Conservation (phyloP, 768 basidiomycete species). For the Suillus occidentalis region DNA sequence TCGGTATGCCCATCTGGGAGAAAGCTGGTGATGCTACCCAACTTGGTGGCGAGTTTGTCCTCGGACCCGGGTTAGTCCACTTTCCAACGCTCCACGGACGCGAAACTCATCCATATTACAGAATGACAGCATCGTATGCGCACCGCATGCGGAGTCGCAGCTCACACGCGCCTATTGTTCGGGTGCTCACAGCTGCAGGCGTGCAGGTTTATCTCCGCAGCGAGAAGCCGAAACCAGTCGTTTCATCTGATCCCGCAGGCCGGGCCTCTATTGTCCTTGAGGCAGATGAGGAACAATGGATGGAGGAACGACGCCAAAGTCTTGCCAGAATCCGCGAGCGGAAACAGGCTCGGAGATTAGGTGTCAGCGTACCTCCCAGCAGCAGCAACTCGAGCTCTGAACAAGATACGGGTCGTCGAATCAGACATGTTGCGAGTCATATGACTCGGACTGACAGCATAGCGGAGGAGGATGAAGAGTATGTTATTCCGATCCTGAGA, state of each 20-base stretch:
- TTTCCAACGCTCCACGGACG: slow-evolving; percentile 22
- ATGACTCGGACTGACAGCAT: slow-evolving; percentile 33
- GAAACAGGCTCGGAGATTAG: slow-evolving; percentile 33
- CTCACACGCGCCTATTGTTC: slow-evolving; percentile 71
- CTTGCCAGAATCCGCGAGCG: slow-evolving; percentile 32
- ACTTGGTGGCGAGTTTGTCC: slow-evolving; percentile 88
- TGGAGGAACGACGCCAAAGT: slow-evolving; percentile 35
- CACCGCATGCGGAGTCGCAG: slow-evolving; percentile 83
- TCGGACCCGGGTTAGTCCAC: slow-evolving; percentile 60
- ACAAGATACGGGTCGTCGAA: slow-evolving; percentile 16
- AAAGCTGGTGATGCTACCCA: slow-evolving; percentile 75
- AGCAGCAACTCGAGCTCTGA: slow-evolving; percentile 7
- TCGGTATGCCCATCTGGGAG: slow-evolving; percentile 82
- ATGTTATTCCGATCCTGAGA: slow-evolving; percentile 8
- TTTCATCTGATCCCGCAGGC: slow-evolving; percentile 6
- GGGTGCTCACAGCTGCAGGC: slow-evolving; percentile 67
- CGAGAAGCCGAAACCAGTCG: slow-evolving; percentile 17
- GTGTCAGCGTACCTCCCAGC: slow-evolving; percentile 22
- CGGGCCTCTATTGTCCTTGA: slow-evolving; percentile 9
- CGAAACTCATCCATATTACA: slow-evolving; percentile 24
- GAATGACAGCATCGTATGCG: slow-evolving; percentile 67
- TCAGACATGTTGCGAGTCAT: slow-evolving; percentile 21
- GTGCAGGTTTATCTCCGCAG: slow-evolving; percentile 25
- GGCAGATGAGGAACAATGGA: slow-evolving; percentile 34
- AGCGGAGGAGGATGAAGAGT: slow-evolving; percentile 30